Base-by-base conservation (phyloP, 192 early-diverging fungal genomes). In the Glomus cerebriforme region DNA sequence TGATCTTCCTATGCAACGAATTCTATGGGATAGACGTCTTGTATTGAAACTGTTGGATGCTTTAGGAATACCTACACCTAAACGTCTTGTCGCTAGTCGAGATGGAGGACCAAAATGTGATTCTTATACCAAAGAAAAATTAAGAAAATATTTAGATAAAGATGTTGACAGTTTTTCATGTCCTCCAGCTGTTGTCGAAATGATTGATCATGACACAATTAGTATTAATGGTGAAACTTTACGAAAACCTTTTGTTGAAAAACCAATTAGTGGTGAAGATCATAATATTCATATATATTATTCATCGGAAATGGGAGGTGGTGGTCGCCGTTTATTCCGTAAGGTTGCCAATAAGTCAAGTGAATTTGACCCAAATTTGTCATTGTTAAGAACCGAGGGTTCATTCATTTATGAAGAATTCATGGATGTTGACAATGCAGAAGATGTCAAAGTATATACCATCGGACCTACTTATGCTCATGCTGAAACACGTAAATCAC, bases 211-310 rank as follows among this genome's bases (percentile, higher is more conserved):
- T 7, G 91, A 97, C 77, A 94, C 92, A 7, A 87, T 97, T 74
- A 73, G 84, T 26, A 85, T 96, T 15, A 92, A 93, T 8, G 86
- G 88, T 31, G 76, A 89, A 75, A 86, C 83, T 35, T 87, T 99
- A 22, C 83, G 81, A 79, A 99, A 99, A 82, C 96, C 97, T 19
- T 99, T 97, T 89, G 96, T 99, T 19, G 97, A 99, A 81, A 99
- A 99, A 80, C 97, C 97, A 12, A 92, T 95, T n/a, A 92, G 92
- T 35, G 93, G 96, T 29, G 97, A 99, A 83, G 92, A 99, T 83
- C 97, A 99, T 87, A 98, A 98, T 82, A 96, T 99, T 70, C 91
- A 93, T 87, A 96, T 99, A 69, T 98, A 99, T 88, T 99, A 96
- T 82, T 85, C 91, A 22, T 81, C 85, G 24, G 86, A 87, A 65